Conservation (phyloP, 768 basidiomycete genomes). For the Mycena rebaudengoi region DNA sequence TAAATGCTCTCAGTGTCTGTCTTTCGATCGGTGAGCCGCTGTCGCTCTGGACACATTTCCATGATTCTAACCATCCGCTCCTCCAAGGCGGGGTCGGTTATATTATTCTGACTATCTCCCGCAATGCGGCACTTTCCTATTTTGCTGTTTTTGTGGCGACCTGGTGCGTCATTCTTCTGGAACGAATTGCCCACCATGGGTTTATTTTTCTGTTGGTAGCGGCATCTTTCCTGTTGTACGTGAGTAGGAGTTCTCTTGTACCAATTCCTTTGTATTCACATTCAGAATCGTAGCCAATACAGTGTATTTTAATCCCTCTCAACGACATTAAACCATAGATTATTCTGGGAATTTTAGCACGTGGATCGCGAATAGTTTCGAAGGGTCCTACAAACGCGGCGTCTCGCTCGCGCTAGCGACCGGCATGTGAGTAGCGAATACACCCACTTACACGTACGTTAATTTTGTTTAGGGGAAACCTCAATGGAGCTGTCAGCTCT, state of each 20-base stretch:
- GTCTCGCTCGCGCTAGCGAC: conserved; percentile 77
- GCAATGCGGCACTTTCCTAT: conserved; percentile 69
- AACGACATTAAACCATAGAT: too few relatives aligned
- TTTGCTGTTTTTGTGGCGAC: conserved; percentile 77
- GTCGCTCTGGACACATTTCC: neutral
- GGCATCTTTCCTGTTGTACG: conserved; percentile 63
- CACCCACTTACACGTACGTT: neutral
- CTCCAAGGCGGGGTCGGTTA: conserved; percentile 51
- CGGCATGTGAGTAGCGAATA: conserved; percentile 48
- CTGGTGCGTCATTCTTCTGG: too few relatives aligned
- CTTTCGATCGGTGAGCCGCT: conserved; percentile 12
- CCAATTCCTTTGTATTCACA: neutral
- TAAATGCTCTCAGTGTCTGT: conserved; percentile 1
- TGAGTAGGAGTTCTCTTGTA: conserved; percentile 44
- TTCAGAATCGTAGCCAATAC: conserved; percentile 48
- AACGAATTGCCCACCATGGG: too few relatives aligned
- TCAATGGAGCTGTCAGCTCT: conserved; percentile 80
- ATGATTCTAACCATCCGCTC: neutral
- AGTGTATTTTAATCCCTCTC: conserved; percentile 49
- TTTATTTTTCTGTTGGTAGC: too few relatives aligned
- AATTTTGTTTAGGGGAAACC: conserved; percentile 61
- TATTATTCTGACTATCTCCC: conserved; percentile 70
- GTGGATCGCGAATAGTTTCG: conserved; percentile 78
- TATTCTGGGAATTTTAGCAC: conserved; percentile 63
- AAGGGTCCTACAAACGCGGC: conserved; percentile 78